Evolutionary conservation across 225 moss, liverwort and hornwort species (phyloP).

Genomic region (Physcomitrium patens): DNA sequence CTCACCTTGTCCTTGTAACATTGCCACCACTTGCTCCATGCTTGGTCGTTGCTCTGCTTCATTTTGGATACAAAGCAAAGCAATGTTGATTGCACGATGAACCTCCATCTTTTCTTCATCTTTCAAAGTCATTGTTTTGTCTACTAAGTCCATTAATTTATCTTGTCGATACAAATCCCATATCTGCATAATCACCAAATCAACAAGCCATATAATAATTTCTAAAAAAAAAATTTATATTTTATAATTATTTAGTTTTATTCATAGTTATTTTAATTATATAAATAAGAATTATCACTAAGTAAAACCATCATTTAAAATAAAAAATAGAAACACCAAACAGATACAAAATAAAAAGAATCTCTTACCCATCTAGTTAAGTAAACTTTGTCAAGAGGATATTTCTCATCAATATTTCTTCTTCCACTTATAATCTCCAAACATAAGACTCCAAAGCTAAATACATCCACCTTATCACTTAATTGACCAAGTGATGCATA

Average conservation of each 20-base stretch:
- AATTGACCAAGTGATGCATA: slow-evolving; percentile 20
- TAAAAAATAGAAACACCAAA: background rate
- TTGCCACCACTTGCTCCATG: slow-evolving; percentile 35
- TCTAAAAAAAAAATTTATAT: background rate
- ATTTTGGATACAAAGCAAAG: slow-evolving; percentile 34
- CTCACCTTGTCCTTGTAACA: slow-evolving; percentile 29
- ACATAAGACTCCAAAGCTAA: slow-evolving; percentile 30
- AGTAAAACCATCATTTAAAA: background rate
- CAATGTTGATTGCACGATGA: background rate
- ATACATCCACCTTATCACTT: slow-evolving; percentile 27
- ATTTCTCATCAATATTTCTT: slow-evolving; percentile 27
- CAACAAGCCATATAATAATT: background rate
- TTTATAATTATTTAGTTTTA: no score
- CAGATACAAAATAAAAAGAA: background rate
- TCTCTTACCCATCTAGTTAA: slow-evolving; percentile 28
- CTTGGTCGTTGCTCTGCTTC: slow-evolving; percentile 9
- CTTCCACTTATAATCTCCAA: slow-evolving; percentile 28
- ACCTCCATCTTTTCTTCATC: slow-evolving; percentile 13
- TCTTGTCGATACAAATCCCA: slow-evolving; percentile 24
- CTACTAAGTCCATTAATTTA: slow-evolving; percentile 5
- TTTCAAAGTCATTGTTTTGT: background rate
- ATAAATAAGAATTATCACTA: background rate
- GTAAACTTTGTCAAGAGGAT: background rate
- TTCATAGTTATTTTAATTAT: no score
- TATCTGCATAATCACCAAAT: slow-evolving; percentile 2